Base-by-base conservation (phyloP, 257 asterid genomes). In the Eustoma russellianum region DNA sequence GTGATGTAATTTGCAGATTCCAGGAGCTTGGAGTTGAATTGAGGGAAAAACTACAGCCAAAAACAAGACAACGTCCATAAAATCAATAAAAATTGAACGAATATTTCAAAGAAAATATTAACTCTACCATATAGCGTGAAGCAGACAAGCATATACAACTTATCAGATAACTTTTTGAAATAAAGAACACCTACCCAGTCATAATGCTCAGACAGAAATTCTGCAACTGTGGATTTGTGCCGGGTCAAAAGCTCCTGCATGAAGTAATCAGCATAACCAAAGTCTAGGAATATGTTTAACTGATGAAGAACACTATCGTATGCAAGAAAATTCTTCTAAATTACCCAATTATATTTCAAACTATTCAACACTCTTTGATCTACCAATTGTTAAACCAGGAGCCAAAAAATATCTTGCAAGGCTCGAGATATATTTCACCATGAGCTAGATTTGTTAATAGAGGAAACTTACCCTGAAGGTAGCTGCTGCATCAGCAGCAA, bases 401-500 rank as follows among this genome's bases (percentile, higher is more conserved):
- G 43, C 43, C 13, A 44, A n/a, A 19, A 33, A 1, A 56, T 7
- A 5, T 17, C 2, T 55, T 24, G 13, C 41, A 13, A 11, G 43
- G 7, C 43, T 5, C 3, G 12, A 5, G 9, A 38, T 5, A 7
- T 11, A 38, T 34, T 55, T 14, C 50, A 55, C 16, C 7, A 49
- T 24, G 16, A 38, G 14, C 16, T 12, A 3, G 17, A 19, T 14
- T 19, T n/a, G 41, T 11, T 43, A 1, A 12, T 41, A 16, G 13
- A 14, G 13, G 11, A 54, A 54, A n/a, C 41, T 43, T 47, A 89
- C 98, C 94, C 82, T 90, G 70, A 90, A 90, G 62, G 96, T 82
- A 17, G 93, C 74, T 57, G 85, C 65, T 53, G 92, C 96, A 80
- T 90, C 96, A n/a, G 98, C 89, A 63, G 98, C 98, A 75, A 82